Conservation (phyloP, 2,329 filamentous ascomycete species). For the Mycosphaerella arachidis region DNA sequence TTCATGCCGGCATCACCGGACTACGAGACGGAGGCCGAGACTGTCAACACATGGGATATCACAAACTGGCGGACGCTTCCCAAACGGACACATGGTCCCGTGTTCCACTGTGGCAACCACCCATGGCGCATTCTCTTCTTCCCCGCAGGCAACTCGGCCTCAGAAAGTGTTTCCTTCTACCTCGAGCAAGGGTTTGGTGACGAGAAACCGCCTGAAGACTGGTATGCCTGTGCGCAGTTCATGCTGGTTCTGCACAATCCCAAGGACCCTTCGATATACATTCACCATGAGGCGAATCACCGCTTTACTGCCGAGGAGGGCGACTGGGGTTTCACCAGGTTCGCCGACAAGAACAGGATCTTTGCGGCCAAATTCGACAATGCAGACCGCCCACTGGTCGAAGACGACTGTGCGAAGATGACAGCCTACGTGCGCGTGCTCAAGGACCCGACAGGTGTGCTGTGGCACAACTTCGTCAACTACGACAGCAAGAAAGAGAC, state of each 20-base stretch:
- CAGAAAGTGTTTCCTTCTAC: conserved; percentile 90
- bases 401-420: conserved; percentile 72
- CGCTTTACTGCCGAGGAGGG: conserved; percentile 94
- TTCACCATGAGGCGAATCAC: conserved; percentile 77
- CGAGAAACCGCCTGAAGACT: conserved; percentile 73
- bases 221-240: conserved; percentile 96
- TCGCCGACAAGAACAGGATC: conserved; percentile 80
- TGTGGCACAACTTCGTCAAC: conserved; percentile 88
- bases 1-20: conserved; percentile 74
- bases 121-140: conserved; percentile 97
- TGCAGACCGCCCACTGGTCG: conserved; percentile 64
- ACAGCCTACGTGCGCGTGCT: conserved; percentile 78
- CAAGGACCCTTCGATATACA: conserved; percentile 79
- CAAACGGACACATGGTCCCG: conserved; percentile 80
- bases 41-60: conserved; percentile 79
- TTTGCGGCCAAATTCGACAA: conserved; percentile 75
- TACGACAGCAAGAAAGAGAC: conserved; percentile 99
- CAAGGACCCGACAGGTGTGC: conserved; percentile 79
- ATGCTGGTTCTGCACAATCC: conserved; percentile 90
- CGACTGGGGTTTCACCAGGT: conserved; percentile 98
- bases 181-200: conserved; percentile 88
- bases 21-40: conserved; percentile 72
- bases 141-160: conserved; percentile 81
- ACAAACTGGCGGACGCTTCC: conserved; percentile 71
- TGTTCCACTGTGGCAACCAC: conserved; percentile 78